Conservation (phyloP, 345 rosid genomes). For the Rhodomyrtus tomentosa region DNA sequence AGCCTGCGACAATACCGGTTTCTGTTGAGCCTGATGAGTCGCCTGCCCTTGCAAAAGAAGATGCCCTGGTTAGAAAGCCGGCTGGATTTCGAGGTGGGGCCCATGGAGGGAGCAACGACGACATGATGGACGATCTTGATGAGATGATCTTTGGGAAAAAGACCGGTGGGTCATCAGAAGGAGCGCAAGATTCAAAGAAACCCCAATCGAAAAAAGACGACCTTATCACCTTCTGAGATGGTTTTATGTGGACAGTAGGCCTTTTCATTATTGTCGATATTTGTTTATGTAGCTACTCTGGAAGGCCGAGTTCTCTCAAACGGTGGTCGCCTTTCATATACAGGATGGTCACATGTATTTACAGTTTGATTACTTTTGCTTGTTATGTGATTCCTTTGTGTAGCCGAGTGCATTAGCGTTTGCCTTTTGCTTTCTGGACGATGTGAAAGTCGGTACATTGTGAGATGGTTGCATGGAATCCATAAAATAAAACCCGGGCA, state of each 20-base stretch:
- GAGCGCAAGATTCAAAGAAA: constrained; percentile 41
- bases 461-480: neutral
- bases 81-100: constrained; percentile 44
- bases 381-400: neutral
- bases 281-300: neutral
- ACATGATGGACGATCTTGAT: constrained; percentile 96
- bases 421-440: neutral
- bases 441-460: neutral
- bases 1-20: constrained; percentile 87
- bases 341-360: neutral
- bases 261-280: neutral
- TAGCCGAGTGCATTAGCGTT: neutral
- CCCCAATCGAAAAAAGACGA: constrained; percentile 62
- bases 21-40: constrained; percentile 79
- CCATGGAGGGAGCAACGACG: constrained; percentile 53
- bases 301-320: neutral
- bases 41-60: constrained; percentile 39
- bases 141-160: constrained; percentile 95
- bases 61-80: constrained; percentile 64
- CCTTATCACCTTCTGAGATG: constrained; percentile 53
- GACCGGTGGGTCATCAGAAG: constrained; percentile 44
- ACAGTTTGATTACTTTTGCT: neutral
- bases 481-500: neutral
- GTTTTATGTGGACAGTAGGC: neutral
- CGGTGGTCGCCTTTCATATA: neutral